A percentile compares a stretch with the other conserved stretches of the same genome.
These are phyloP conservation scores for Magnaporthiopsis rhizophila DNA, from an alignment of 2,329 filamentous ascomycete species.

Conservation along the genomic window DNA sequence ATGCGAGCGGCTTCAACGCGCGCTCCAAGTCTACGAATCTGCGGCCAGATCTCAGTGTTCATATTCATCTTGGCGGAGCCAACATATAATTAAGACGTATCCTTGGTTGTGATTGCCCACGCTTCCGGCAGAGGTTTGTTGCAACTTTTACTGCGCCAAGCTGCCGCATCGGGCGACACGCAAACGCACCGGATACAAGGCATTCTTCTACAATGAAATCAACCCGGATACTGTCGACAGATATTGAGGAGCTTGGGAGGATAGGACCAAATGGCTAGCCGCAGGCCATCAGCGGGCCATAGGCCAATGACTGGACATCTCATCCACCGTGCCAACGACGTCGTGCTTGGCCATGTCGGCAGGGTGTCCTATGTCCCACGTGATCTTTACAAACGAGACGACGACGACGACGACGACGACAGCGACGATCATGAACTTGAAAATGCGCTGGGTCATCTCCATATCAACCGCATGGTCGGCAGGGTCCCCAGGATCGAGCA, in stretches of 20 bases:
- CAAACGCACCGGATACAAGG: too few relatives aligned
- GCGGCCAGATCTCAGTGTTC: too few relatives aligned
- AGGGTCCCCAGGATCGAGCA: constrained; percentile 18
- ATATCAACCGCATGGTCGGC: constrained; percentile 9
- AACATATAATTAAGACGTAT: too few relatives aligned
- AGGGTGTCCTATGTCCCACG: constrained; percentile 32
- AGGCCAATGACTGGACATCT: neutral
- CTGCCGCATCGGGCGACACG: too few relatives aligned
- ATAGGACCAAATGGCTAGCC: constrained; percentile 18
- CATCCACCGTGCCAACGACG: constrained; percentile 31
- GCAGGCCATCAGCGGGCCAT: constrained; percentile 1
- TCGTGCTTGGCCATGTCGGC: constrained; percentile 46
- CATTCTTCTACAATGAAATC: neutral
- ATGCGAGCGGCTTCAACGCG: too few relatives aligned
- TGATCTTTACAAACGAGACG: constrained; percentile 11
- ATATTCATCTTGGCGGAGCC: too few relatives aligned
- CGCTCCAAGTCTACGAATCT: too few relatives aligned
- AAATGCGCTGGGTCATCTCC: constrained; percentile 9
- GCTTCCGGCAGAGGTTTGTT: too few relatives aligned
- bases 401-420: constrained; percentile 24
- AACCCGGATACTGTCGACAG: neutral
- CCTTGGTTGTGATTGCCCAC: too few relatives aligned
- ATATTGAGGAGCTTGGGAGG: constrained; percentile 1
- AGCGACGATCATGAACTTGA: neutral
- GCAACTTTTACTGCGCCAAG: too few relatives aligned